Evolutionary conservation across 345 rosid genomes (phyloP).

Genomic region (Salix koriyanagi): DNA sequence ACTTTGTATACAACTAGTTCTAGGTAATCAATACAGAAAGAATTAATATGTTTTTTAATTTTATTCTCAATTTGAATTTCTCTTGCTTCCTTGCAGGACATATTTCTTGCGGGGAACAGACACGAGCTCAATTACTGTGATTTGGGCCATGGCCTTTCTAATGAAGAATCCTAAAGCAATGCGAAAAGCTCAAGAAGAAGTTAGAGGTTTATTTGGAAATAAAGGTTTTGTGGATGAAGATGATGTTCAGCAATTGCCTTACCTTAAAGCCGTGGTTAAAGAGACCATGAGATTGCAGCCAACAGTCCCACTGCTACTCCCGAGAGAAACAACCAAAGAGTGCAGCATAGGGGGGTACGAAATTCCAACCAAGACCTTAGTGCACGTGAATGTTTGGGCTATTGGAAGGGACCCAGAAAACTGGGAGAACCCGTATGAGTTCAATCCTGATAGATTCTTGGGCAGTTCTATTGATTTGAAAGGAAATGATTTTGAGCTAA

Average conservation of each 20-base stretch:
- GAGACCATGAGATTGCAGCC: neutral
- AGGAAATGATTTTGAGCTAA: neutral
- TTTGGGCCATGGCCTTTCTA: neutral
- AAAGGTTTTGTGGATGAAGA: constrained; percentile 7
- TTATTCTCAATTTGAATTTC: neutral
- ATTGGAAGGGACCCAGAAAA: neutral
- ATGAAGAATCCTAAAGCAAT: neutral
- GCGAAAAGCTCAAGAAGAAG: constrained; percentile 1
- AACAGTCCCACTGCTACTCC: neutral
- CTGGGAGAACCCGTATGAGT: neutral
- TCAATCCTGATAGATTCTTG: neutral
- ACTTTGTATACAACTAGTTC: no score
- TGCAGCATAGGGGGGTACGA: neutral
- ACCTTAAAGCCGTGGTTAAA: neutral
- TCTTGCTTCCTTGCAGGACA: neutral
- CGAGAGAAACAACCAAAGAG: no score
- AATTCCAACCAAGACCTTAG: neutral
- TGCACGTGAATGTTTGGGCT: neutral
- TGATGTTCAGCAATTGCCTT: neutral
- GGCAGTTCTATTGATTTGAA: neutral
- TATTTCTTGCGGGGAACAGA: neutral
- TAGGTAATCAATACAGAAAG: no score
- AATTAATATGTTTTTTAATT: neutral
- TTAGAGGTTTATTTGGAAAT: neutral
- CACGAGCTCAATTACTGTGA: neutral